Evolutionary conservation across 192 early-diverging fungal species (phyloP).

Genomic region (Neocallimastix lanati): DNA sequence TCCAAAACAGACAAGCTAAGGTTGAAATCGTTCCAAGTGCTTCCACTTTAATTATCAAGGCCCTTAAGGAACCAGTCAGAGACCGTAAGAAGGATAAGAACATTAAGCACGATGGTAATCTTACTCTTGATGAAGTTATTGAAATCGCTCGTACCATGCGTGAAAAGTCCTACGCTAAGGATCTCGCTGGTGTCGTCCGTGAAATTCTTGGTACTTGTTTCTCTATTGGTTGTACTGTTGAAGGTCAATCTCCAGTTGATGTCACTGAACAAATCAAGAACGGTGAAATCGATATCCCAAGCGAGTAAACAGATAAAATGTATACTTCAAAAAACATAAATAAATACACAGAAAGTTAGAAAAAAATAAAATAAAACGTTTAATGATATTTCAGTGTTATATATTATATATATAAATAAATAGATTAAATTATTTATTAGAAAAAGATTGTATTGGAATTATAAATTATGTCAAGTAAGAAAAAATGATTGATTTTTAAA

Average conservation of each 20-base stretch:
- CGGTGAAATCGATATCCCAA: slow-evolving; percentile 61
- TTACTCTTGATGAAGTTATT: slow-evolving; percentile 80
- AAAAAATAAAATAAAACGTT: too few species aligned
- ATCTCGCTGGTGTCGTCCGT: slow-evolving; percentile 85
- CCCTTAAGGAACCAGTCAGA: slow-evolving; percentile 89
- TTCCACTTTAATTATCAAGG: slow-evolving; percentile 88
- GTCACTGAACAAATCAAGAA: slow-evolving; percentile 65
- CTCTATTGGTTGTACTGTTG: slow-evolving; percentile 87
- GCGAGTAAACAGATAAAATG: background rate
- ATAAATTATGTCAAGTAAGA: too few species aligned
- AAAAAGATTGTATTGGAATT: too few species aligned
- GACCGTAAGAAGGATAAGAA: slow-evolving; percentile 99
- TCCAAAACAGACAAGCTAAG: slow-evolving; percentile 98
- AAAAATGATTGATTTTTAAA: too few species aligned
- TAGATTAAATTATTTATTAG: too few species aligned
- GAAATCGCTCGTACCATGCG: slow-evolving; percentile 93
- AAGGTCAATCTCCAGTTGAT: slow-evolving; percentile 82
- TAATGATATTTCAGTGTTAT: too few species aligned
- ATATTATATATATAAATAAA: too few species aligned
- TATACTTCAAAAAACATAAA: background rate
- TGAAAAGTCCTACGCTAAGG: slow-evolving; percentile 80
- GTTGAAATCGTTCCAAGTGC: slow-evolving; percentile 93
- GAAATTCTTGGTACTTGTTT: slow-evolving; percentile 76
- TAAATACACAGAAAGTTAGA: background rate
- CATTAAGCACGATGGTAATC: slow-evolving; percentile 95